Evolutionary conservation across 306 rosid genomes (phyloP).

Genomic region (Casuarina cunninghamiana): DNA sequence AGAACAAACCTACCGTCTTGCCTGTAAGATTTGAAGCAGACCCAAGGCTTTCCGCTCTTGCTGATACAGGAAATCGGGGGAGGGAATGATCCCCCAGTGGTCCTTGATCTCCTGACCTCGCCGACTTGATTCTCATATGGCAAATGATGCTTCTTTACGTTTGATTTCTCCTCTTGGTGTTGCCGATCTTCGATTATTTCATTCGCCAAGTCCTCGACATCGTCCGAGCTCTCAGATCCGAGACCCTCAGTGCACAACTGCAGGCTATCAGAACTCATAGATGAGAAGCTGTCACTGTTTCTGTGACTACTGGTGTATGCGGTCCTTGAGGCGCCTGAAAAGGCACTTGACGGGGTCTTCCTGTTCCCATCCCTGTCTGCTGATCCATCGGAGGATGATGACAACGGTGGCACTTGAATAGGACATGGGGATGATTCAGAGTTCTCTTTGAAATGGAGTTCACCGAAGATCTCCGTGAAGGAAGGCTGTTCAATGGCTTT

Average conservation of each 20-base stretch:
- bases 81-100: slow-evolving; percentile 59
- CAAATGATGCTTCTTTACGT: slow-evolving; percentile 16
- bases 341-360: slow-evolving; percentile 24
- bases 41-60: slow-evolving; percentile 66
- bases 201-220: slow-evolving; percentile 60
- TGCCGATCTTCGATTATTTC: slow-evolving; percentile 28
- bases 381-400: slow-evolving; percentile 28
- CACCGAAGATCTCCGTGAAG: slow-evolving; percentile 82
- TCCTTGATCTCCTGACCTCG: slow-evolving; percentile 48
- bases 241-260: slow-evolving; percentile 96
- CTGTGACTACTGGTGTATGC: slow-evolving; percentile 35
- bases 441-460: slow-evolving; percentile 72
- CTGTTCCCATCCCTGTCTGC: slow-evolving; percentile 9
- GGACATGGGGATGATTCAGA: slow-evolving; percentile 13
- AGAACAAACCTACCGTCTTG: slow-evolving; percentile 75
- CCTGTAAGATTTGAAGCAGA: slow-evolving; percentile 64
- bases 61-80: slow-evolving; percentile 87
- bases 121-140: slow-evolving; percentile 22
- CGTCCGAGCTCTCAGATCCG: slow-evolving; percentile 85
- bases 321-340: slow-evolving; percentile 17
- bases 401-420: slow-evolving; percentile 13
- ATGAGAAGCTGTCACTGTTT: slow-evolving; percentile 62
- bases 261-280: slow-evolving; percentile 65
- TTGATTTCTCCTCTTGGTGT: slow-evolving; percentile 27
- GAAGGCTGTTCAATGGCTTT: slow-evolving; percentile 39